phyloP scores from a whole-genome alignment of 305 asterid genomes.

The Caryopteris hybrid region DNA sequence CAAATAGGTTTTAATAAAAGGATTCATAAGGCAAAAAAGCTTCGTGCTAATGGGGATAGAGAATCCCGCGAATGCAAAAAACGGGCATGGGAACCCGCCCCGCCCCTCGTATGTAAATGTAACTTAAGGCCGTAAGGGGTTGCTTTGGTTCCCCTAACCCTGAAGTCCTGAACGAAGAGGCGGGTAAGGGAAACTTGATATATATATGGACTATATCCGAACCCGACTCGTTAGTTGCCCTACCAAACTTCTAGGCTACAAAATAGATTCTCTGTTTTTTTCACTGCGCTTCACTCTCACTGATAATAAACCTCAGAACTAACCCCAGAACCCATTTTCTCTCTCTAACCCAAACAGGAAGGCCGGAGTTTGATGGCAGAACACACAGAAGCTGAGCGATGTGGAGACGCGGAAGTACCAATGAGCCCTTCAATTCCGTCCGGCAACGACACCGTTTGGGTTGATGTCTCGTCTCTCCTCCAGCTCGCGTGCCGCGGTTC shows the following conservation, averaged over 20 bases:
- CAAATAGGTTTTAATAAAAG: no score
- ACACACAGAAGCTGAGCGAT: slow-evolving; percentile 29
- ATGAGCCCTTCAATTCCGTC: slow-evolving; percentile 58
- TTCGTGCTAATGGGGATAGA: no score
- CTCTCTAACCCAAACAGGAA: neutral
- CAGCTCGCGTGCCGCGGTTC: slow-evolving; percentile 59
- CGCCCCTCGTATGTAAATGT: no score
- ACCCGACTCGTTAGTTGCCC: slow-evolving; percentile 30
- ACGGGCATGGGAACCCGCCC: no score
- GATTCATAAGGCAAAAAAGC: no score
- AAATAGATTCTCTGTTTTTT: neutral
- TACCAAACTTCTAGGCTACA: slow-evolving; percentile 15
- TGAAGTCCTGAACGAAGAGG: no score
- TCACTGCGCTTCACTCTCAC: slow-evolving; percentile 12
- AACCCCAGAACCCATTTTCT: neutral
- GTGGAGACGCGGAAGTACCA: slow-evolving; percentile 29
- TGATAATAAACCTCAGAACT: slow-evolving; percentile 10
- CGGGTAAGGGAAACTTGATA: no score
- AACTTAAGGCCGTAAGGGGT: no score
- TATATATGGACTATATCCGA: no score
- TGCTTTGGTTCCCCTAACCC: no score
- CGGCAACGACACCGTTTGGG: slow-evolving; percentile 73
- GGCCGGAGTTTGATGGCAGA: slow-evolving; percentile 25
- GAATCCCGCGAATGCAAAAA: no score
- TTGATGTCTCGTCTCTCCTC: slow-evolving; percentile 70